Base-by-base conservation (phyloP, 2,329 filamentous ascomycete genomes). In the Chrysoporthe puriensis region DNA sequence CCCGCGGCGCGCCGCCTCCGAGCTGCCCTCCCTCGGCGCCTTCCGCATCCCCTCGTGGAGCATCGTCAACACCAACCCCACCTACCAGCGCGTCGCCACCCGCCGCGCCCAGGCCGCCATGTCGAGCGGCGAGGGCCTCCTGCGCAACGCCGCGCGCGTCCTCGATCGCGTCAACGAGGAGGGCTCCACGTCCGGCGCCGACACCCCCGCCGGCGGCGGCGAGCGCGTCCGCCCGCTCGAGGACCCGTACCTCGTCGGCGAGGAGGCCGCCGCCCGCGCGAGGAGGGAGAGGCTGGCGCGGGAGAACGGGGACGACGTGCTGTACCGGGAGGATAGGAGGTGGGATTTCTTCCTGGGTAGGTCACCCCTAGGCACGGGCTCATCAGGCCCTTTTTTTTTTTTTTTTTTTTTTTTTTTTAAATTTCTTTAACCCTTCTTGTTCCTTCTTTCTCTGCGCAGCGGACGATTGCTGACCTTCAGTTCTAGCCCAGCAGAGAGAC, bases 161-260 rank as follows among this genome's bases (percentile, higher is more conserved):
- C 73, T 79, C n/a, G 77, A 80, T 63, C 74, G 77, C 26, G 74
- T 79, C 64, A 75, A 77, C 46, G 78, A 81, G 69, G 78, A 80
- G 67, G 64, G 69, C 16, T 62, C 42, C 34, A 61, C 61, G 54
- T 57, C 54, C 36, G 69, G 66, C 48, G 63, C 11, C 34, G 50
- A 48, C 34, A 34, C 58, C 42, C 63, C 65, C 42, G 68, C 73
- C 48, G 72, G 76, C 68, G 72, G 63, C 48, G 66, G 63, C 48
- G 66, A 46, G 67, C 42, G 63, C 63, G 21, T 80, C 50, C 81
- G 84, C 7, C 88, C 87, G 2, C 81, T 89, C 21, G 90, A 92
- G 77, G 90, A 91, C 71, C 89, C 89, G 0, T 84, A 89, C 66
- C 79, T 91, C 11, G 90, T 91, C 1, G 90, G 90, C 44, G 88